Base-by-base conservation (phyloP, 1,139 yeast genomes). In the Geotrichum restrictum region DNA sequence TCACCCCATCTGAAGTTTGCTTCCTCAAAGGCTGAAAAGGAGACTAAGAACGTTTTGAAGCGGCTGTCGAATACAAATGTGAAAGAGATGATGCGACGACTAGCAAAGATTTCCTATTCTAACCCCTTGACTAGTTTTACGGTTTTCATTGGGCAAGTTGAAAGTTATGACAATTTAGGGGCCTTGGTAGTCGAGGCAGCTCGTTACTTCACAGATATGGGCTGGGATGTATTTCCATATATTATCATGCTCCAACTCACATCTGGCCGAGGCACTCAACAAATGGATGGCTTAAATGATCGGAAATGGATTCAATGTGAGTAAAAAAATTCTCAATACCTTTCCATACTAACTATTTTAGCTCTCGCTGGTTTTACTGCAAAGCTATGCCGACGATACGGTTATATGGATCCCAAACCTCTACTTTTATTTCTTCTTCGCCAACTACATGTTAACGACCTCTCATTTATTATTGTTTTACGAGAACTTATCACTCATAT, bases 141-240 rank as follows among this genome's bases (percentile, higher is more conserved):
- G 0, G 75, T 67, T 2, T 66, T 73, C 34, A 64, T 74, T 21
- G 63, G 71, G 36, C 78, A 74, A 53, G 82, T 93, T 56, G 98
- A 94, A 67, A 88, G 95, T 71, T 94, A 93, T 64, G 96, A 87
- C 64, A 93, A 89, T 64, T 78, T 89, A 59, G 88, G 83, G 51
- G 82, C 80, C 44, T 74, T 89, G 53, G 83, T 93, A 11, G 91
- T 88, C 10, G 86, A 85, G 52, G 82, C 95, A 1, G 91, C 96
- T 0, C 74, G 83, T 45, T 85, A 82, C 62, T 88, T 89, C 66
- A 85, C 85, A 53, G 77, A 74, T 7, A 83, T 85, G 64, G 93
- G 91, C 0, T 89, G 95, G 91, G 98, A 91, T 66, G 86, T 82
- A 1, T 70, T 91, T 41, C 84, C 93, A 1, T 82, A 80, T 60